phyloP scores from a whole-genome alignment of 441 rosid genomes.

The Arabidopsis lyrata region DNA sequence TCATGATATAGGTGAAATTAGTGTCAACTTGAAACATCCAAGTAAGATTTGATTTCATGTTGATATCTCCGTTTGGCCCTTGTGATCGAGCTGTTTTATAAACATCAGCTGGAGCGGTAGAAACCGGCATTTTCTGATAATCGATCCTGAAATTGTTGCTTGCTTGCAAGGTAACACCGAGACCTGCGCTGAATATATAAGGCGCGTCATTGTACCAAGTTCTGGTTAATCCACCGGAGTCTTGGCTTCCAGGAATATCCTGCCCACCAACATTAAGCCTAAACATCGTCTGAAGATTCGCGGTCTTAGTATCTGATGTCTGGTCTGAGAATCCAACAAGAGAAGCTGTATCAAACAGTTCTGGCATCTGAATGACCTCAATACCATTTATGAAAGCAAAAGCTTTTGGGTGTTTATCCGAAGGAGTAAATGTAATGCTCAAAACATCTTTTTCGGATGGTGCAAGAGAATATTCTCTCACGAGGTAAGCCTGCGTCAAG shows the following conservation, averaged over 20 bases:
- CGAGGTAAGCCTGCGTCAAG: slow-evolving; percentile 70
- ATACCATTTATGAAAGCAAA: slow-evolving; percentile 70
- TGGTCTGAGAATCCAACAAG: slow-evolving; percentile 56
- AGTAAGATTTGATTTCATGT: slow-evolving; percentile 58
- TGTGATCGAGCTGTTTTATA: slow-evolving; percentile 62
- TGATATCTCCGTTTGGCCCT: slow-evolving; percentile 53
- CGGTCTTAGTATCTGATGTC: slow-evolving; percentile 42
- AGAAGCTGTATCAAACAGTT: slow-evolving; percentile 52
- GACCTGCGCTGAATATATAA: slow-evolving; percentile 56
- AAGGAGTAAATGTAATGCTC: slow-evolving; percentile 60
- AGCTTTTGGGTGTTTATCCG: slow-evolving; percentile 48
- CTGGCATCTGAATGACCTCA: slow-evolving; percentile 62
- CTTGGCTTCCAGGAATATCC: slow-evolving; percentile 51
- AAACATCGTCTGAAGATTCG: slow-evolving; percentile 59
- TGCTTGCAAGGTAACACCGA: slow-evolving; percentile 50
- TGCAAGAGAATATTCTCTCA: slow-evolving; percentile 65
- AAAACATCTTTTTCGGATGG: slow-evolving; percentile 52
- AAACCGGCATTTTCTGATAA: slow-evolving; percentile 43
- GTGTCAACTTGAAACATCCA: slow-evolving; percentile 68
- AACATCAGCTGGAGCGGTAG: slow-evolving; percentile 58
- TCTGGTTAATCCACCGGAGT: slow-evolving; percentile 55
- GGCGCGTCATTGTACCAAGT: slow-evolving; percentile 73
- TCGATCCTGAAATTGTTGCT: slow-evolving; percentile 46
- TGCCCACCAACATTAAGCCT: slow-evolving; percentile 69
- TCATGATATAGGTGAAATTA: slow-evolving; percentile 63